These are phyloP conservation scores for Lunularia cruciata DNA, from an alignment of 225 moss, liverwort and hornwort species.

Conservation along the genomic window DNA sequence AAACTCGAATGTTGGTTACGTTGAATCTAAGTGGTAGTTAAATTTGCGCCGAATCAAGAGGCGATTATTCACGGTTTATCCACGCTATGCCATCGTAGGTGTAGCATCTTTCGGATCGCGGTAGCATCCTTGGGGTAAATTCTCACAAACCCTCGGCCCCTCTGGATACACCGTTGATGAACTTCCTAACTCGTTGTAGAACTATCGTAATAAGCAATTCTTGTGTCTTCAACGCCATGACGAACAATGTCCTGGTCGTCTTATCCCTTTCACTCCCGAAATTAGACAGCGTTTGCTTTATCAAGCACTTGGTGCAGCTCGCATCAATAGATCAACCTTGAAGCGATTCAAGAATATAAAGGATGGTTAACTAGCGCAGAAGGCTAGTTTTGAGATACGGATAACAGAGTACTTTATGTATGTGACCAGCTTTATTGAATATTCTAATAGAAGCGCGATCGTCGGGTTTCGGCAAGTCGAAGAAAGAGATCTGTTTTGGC, in stretches of 20 bases:
- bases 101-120: too few relatives aligned
- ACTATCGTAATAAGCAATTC: too few relatives aligned
- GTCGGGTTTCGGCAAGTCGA: constrained; percentile 5
- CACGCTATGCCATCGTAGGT: too few relatives aligned
- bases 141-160: not conserved
- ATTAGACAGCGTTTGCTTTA: not conserved
- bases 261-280: too few relatives aligned
- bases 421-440: constrained; percentile 1
- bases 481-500: not conserved
- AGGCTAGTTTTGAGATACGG: not conserved
- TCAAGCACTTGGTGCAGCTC: not conserved
- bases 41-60: too few relatives aligned
- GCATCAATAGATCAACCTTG: not conserved
- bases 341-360: too few relatives aligned
- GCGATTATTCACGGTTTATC: too few relatives aligned
- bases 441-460: constrained; percentile 8
- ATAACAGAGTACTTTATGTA: not conserved
- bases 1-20: not conserved
- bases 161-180: not conserved
- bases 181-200: too few relatives aligned
- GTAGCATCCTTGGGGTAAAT: not conserved
- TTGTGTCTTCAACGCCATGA: too few relatives aligned
- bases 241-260: not conserved
- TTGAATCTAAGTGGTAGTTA: too few relatives aligned
- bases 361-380: too few relatives aligned